Percentiles rank a stretch among this genome's conserved stretches.
These are phyloP conservation scores for Tylopilus cervinicoccineus DNA, from an alignment of 768 basidiomycete species.

Conservation along the genomic window DNA sequence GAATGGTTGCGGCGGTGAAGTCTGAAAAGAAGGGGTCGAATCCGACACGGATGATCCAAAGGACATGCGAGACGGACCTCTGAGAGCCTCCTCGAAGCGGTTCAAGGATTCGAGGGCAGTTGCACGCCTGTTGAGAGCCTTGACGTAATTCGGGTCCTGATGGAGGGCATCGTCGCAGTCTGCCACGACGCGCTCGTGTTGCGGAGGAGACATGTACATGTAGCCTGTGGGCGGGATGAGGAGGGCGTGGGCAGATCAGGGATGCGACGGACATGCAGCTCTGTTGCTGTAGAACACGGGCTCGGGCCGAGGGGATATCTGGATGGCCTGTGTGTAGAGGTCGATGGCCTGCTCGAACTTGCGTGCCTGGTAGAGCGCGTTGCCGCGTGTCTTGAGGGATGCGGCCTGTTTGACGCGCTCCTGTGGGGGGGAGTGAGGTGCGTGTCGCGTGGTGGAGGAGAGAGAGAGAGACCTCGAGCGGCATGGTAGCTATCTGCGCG, in stretches of 20 bases:
- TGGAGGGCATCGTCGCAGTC: constrained; percentile 90
- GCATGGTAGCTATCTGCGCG: constrained; percentile 55
- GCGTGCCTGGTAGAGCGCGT: constrained; percentile 60
- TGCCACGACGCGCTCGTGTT: constrained; percentile 74
- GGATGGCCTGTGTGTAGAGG: constrained; percentile 72
- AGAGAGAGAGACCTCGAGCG: constrained; percentile 47
- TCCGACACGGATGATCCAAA: neutral
- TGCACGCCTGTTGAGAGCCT: constrained; percentile 86
- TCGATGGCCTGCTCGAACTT: constrained; percentile 58
- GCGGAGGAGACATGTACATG: constrained; percentile 84
- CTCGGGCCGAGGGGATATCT: constrained; percentile 71
- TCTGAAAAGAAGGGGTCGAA: constrained; percentile 42
- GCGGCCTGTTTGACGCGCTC: constrained; percentile 62
- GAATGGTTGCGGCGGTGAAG: constrained; percentile 93
- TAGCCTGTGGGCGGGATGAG: constrained; percentile 53
- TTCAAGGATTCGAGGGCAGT: constrained; percentile 77
- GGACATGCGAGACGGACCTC: constrained; percentile 47
- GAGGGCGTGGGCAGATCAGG: neutral
- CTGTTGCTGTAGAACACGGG: constrained; percentile 97
- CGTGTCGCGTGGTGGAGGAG: neutral
- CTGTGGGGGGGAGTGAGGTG: constrained; percentile 34
- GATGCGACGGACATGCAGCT: constrained; percentile 74
- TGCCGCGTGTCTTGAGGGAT: constrained; percentile 67
- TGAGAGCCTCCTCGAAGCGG: constrained; percentile 68
- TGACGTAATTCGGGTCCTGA: constrained; percentile 82